A percentile compares a stretch with the other conserved stretches of the same genome.
Evolutionary conservation across 73 alveolate species (phyloP).

Genomic region (Durusdinium trenchii): DNA sequence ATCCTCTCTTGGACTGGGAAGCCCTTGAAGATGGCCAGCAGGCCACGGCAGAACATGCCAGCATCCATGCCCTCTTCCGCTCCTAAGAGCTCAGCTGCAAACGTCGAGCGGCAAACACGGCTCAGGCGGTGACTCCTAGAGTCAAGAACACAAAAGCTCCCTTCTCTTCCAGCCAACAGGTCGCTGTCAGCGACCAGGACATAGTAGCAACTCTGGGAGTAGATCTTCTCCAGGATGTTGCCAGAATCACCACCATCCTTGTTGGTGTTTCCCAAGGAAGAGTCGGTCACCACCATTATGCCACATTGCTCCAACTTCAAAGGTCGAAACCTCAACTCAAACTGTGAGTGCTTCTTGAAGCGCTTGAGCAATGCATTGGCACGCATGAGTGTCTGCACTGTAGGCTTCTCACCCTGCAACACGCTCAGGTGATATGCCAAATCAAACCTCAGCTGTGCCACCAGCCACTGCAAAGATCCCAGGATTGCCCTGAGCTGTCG

Average conservation of each 20-base stretch:
- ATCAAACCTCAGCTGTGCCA: too few relatives aligned
- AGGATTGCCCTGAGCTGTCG: background rate
- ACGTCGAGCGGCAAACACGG: background rate
- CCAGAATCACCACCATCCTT: background rate
- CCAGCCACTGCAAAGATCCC: background rate
- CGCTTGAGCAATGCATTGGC: background rate
- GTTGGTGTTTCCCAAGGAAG: background rate
- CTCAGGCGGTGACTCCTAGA: background rate
- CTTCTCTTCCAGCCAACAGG: background rate
- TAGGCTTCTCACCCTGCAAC: too few relatives aligned
- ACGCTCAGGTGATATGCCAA: background rate
- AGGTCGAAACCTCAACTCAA: background rate
- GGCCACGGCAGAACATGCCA: background rate
- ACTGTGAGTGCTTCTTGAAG: background rate
- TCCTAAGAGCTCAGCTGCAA: background rate
- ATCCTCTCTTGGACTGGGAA: background rate
- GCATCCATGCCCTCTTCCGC: constrained; percentile 9
- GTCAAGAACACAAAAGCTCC: background rate
- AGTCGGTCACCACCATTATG: background rate
- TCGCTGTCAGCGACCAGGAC: background rate
- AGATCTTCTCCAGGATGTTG: background rate
- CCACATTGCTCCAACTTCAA: background rate
- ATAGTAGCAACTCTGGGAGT: background rate
- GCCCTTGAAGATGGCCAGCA: background rate
- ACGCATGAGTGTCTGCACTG: too few relatives aligned